phyloP scores from a whole-genome alignment of 306 rosid species.

The Calophaca sinica region DNA sequence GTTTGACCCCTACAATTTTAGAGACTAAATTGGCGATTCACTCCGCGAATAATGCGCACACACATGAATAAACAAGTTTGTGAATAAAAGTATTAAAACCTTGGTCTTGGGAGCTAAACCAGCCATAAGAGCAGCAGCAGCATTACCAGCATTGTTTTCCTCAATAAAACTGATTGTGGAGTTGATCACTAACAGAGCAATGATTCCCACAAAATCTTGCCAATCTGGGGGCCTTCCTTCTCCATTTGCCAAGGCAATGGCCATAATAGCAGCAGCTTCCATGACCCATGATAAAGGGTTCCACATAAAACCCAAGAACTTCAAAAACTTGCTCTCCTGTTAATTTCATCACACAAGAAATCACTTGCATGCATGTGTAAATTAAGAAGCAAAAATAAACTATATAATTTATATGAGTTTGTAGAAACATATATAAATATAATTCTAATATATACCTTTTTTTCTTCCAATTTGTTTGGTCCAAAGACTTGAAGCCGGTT shows the following conservation, averaged over 20 bases:
- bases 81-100: constrained; percentile 49
- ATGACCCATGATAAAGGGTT: constrained; percentile 97
- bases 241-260: constrained; percentile 91
- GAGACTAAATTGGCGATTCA: too few relatives aligned
- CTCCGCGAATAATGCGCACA: neutral
- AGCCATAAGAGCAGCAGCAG: constrained; percentile 99
- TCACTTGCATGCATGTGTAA: neutral
- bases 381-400: neutral
- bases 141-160: constrained; percentile 95
- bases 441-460: constrained; percentile 57
- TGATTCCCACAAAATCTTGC: constrained; percentile 89
- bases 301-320: constrained; percentile 99
- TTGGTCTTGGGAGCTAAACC: constrained; percentile 96
- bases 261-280: constrained; percentile 99
- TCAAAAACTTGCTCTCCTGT: constrained; percentile 90
- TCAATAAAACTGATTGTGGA: constrained; percentile 92
- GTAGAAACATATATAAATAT: neutral
- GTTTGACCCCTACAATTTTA: too few relatives aligned
- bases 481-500: constrained; percentile 88
- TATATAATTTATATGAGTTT: neutral
- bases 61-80: neutral
- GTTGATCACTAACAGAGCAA: constrained; percentile 67
- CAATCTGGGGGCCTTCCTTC: constrained; percentile 91
- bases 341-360: constrained; percentile 42
- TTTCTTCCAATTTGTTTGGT: constrained; percentile 97